phyloP scores from a whole-genome alignment of 1,139 yeast genomes.

The Meyerozyma smithsonii region DNA sequence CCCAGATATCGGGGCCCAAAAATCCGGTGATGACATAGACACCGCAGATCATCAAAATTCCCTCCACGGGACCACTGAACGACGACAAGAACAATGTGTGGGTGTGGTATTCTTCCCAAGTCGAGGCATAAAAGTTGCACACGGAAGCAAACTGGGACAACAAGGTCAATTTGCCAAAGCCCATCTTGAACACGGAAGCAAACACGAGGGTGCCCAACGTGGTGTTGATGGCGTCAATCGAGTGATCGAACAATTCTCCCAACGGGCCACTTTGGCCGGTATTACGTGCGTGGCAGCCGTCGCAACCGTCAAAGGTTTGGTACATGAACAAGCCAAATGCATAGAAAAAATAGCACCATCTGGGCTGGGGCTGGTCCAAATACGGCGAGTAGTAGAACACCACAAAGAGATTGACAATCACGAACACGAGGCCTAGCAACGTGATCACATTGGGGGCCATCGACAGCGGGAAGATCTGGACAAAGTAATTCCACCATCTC shows the following conservation, averaged over 20 bases:
- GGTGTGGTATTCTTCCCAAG: slow-evolving; percentile 96
- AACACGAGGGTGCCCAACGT: slow-evolving; percentile 72
- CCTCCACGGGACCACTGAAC: slow-evolving; percentile 95
- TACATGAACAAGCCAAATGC: slow-evolving; percentile 84
- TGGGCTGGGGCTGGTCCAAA: slow-evolving; percentile 56
- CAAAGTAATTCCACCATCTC: slow-evolving; percentile 75
- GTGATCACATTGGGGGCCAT: slow-evolving; percentile 92
- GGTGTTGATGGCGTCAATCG: slow-evolving; percentile 87
- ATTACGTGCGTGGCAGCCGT: slow-evolving; percentile 88
- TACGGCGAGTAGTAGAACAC: slow-evolving; percentile 75
- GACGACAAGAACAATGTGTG: slow-evolving; percentile 74
- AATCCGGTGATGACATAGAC: slow-evolving; percentile 61
- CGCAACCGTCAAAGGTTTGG: slow-evolving; percentile 96
- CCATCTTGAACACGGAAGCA: slow-evolving; percentile 68
- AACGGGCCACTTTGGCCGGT: slow-evolving; percentile 94
- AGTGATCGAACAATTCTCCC: slow-evolving; percentile 92
- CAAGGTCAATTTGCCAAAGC: slow-evolving; percentile 60
- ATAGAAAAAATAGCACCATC: slow-evolving; percentile 77
- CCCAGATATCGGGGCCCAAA: slow-evolving; percentile 71
- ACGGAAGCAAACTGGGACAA: slow-evolving; percentile 72
- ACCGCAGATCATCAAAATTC: slow-evolving; percentile 61
- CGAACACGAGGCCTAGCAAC: slow-evolving; percentile 67
- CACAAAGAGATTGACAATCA: slow-evolving; percentile 56
- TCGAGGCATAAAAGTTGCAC: slow-evolving; percentile 79
- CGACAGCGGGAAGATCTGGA: slow-evolving; percentile 69